Percentiles rank a stretch among this genome's conserved stretches.
Conservation (phyloP, 495 filamentous ascomycete species). For the Rhypophila decipiens region DNA sequence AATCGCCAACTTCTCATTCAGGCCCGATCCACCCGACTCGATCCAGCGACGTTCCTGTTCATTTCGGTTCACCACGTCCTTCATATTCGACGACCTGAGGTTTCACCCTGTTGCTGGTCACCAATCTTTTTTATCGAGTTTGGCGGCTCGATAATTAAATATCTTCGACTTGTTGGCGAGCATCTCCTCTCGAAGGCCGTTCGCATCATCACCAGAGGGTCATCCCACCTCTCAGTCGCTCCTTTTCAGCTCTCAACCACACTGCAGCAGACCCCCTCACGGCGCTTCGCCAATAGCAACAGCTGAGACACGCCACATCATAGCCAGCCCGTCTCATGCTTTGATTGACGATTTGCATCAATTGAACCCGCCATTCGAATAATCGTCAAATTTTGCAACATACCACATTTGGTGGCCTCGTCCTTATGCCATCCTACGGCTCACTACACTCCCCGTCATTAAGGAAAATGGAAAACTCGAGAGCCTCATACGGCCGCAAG, state of each 20-base stretch:
- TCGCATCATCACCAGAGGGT: neutral
- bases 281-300: no score
- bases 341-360: constrained; percentile 9
- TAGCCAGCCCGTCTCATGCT: constrained; percentile 12
- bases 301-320: constrained; percentile 1
- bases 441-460: constrained; percentile 68
- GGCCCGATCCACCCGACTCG: neutral
- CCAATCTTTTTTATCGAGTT: no score
- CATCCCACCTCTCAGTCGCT: constrained; percentile 1
- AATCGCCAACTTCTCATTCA: constrained; percentile 1
- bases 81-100: no score
- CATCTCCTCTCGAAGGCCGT: neutral
- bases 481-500: constrained; percentile 49
- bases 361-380: constrained; percentile 25
- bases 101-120: constrained; percentile 10
- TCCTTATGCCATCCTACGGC: constrained; percentile 66
- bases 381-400: constrained; percentile 68
- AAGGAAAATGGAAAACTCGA: constrained; percentile 69
- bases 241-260: constrained; percentile 10
- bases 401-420: constrained; percentile 50
- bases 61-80: constrained; percentile 1
- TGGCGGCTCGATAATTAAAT: no score
- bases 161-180: neutral
- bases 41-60: neutral
- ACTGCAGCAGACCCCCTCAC: neutral